phyloP scores from a whole-genome alignment of 345 rosid genomes.

The thale cress (Arabidopsis thaliana) region DNA sequence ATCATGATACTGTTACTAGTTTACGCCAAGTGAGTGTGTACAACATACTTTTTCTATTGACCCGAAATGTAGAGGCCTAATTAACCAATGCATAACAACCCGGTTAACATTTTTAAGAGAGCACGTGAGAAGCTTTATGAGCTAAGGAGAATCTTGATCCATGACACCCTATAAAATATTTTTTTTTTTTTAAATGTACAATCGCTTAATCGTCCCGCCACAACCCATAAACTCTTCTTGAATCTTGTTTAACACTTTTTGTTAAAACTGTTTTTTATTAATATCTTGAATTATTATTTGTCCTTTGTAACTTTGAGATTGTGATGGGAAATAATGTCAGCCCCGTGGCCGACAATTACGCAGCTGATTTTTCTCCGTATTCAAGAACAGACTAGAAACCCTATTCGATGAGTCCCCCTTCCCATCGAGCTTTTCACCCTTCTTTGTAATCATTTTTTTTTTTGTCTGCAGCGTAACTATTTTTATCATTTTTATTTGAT shows the following conservation, averaged over 20 bases:
- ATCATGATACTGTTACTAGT: too few relatives aligned
- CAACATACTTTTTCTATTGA: not conserved
- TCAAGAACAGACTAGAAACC: slow-evolving; percentile 22
- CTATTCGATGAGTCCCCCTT: slow-evolving; percentile 32
- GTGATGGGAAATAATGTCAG: slow-evolving; percentile 35
- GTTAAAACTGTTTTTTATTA: not conserved
- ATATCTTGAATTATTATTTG: slow-evolving; percentile 2
- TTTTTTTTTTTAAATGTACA: too few relatives aligned
- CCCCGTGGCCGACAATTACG: slow-evolving; percentile 44
- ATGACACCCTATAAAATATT: not conserved
- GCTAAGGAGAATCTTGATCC: not conserved
- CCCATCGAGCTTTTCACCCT: slow-evolving; percentile 11
- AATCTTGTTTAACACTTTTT: not conserved
- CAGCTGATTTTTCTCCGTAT: slow-evolving; percentile 31
- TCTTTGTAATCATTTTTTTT: slow-evolving; percentile 9
- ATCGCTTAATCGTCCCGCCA: not conserved
- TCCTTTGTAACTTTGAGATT: slow-evolving; percentile 10
- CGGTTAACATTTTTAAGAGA: too few relatives aligned
- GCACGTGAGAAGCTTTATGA: not conserved
- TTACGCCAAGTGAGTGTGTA: too few relatives aligned
- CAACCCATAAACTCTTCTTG: not conserved
- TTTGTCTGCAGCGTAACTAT: slow-evolving; percentile 4
- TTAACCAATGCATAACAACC: not conserved
- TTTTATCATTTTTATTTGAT: not conserved
- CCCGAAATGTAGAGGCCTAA: not conserved